A percentile compares a stretch with the other conserved stretches of the same genome.
phyloP scores from a whole-genome alignment of 768 basidiomycete species.

The Lactarius deliciosus region DNA sequence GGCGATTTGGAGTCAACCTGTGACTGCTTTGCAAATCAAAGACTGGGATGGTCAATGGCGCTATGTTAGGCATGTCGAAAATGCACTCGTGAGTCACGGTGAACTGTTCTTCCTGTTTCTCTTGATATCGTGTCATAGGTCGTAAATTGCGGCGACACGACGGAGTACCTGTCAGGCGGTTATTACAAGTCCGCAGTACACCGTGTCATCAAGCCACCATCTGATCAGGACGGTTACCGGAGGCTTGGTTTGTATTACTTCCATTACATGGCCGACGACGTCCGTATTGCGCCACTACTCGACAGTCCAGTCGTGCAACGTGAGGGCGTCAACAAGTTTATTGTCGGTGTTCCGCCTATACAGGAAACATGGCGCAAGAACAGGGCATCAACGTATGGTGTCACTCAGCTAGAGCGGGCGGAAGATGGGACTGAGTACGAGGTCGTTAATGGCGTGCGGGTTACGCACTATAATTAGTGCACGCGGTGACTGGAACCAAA shows the following conservation, averaged over 20 bases:
- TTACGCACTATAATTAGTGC: constrained; percentile 37
- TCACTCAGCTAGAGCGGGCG: constrained; percentile 34
- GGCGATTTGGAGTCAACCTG: constrained; percentile 41
- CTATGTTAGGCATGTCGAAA: constrained; percentile 39
- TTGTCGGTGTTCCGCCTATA: constrained; percentile 34
- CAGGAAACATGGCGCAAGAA: constrained; percentile 38
- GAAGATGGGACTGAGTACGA: constrained; percentile 38
- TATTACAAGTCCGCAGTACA: constrained; percentile 41
- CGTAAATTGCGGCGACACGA: constrained; percentile 39
- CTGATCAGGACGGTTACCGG: constrained; percentile 37
- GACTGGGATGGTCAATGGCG: constrained; percentile 40
- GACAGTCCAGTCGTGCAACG: constrained; percentile 38
- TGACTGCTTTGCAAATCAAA: constrained; percentile 40
- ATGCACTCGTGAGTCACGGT: constrained; percentile 36
- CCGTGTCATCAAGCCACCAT: constrained; percentile 41
- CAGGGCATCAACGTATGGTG: constrained; percentile 36
- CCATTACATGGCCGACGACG: constrained; percentile 36
- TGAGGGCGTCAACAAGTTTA: constrained; percentile 35
- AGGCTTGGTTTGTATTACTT: constrained; percentile 42
- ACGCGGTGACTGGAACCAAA: not conserved
- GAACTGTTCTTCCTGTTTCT: not conserved
- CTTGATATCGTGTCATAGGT: constrained; percentile 36
- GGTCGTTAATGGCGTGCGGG: constrained; percentile 36
- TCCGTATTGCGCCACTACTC: constrained; percentile 34
- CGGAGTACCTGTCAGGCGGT: constrained; percentile 40